These are phyloP conservation scores for Xerocomellus amylosporus DNA, from an alignment of 768 basidiomycete species.

Conservation along the genomic window DNA sequence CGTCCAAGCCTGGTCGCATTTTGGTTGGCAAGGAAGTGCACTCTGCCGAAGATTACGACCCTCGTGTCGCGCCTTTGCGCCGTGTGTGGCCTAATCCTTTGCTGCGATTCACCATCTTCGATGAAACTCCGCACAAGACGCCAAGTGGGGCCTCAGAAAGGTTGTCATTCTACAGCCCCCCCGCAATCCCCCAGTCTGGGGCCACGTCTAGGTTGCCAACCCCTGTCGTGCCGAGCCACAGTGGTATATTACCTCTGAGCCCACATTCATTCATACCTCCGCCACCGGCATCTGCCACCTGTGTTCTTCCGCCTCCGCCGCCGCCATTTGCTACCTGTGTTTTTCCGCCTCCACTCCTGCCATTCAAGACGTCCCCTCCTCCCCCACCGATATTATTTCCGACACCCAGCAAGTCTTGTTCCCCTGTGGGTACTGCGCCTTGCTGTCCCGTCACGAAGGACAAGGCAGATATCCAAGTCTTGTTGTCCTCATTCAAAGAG, in stretches of 20 bases:
- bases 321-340: slow-evolving; percentile 7
- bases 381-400: slow-evolving; percentile 2
- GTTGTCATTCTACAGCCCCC: slow-evolving; percentile 4
- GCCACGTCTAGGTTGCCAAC: not conserved
- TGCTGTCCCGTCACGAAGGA: slow-evolving; percentile 48
- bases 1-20: slow-evolving; percentile 51
- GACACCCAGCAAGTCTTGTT: not conserved
- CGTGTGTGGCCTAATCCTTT: slow-evolving; percentile 57
- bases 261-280: not conserved
- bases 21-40: slow-evolving; percentile 61
- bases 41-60: slow-evolving; percentile 55
- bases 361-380: slow-evolving; percentile 1
- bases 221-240: not conserved
- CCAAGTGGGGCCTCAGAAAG: slow-evolving; percentile 15
- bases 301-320: slow-evolving; percentile 18
- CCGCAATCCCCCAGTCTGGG: not conserved
- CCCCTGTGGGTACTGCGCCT: not conserved
- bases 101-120: slow-evolving; percentile 60
- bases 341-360: slow-evolving; percentile 16
- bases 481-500: slow-evolving; percentile 51
- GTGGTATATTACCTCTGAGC: not conserved
- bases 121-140: slow-evolving; percentile 44
- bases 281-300: slow-evolving; percentile 14
- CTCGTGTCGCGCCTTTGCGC: slow-evolving; percentile 47
- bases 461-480: slow-evolving; percentile 46